Base-by-base conservation (phyloP, 2,329 filamentous ascomycete genomes). In the Capronia epimyces region DNA sequence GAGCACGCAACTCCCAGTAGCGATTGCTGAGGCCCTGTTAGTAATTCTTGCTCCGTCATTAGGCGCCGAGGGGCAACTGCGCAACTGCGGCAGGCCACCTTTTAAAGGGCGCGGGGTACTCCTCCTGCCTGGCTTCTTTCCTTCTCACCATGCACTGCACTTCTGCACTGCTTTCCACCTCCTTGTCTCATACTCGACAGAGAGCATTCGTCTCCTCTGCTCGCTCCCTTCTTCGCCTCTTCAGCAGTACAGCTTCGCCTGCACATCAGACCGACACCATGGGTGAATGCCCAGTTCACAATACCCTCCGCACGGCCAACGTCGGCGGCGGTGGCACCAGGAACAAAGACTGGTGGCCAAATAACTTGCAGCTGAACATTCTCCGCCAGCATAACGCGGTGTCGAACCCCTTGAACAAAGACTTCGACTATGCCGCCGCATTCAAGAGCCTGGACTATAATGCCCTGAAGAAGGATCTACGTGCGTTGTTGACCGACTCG, bases 341-440 rank as follows among this genome's bases (percentile, higher is more conserved):
- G 55, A 87, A 83, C 73, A 64, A 62, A 48, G 83, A 89, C 74
- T 88, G 84, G 82, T 89, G 86, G 86, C 86, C 86, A 47, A 76
- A 82, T 51, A 71, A 77, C 61, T 70, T 89, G 57, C 79, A 74
- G 64, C 74, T 87, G 59, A 81, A 84, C 71, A 82, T 89, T 63
- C 79, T 90, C 46, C 85, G 86, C 64, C 86, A 89, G 70, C 79
- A 87, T 66, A 80, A 77, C 29, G 64, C 75, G 18, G 71, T 75
- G 51, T 79, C 79, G 57, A 85, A 86, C 67, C 86, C 86, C 0
- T 66, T 82, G 58, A 76, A 70, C 62, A 71, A 76, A 56, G 79
- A 84, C 60, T 87, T 88, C 63, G 79, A 89, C 73, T 90, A 90
- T 69, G 76, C 77, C 15, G 72, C 77, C 22, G 85, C 84, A 24